Evolutionary conservation across 768 basidiomycete genomes (phyloP).

Genomic region (Lentinula sp.): DNA sequence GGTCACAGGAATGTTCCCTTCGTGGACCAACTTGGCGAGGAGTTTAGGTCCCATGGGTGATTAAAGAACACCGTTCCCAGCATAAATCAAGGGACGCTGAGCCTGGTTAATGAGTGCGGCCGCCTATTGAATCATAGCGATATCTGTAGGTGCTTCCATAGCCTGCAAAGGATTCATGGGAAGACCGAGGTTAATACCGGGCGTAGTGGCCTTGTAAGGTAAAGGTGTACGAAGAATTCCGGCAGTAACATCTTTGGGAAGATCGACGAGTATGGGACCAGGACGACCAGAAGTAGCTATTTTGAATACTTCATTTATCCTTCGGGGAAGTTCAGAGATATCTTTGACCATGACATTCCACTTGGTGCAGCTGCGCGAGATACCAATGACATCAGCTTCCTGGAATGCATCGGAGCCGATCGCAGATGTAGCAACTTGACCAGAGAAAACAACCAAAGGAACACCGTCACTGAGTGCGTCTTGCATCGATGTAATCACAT

Average conservation of each 20-base stretch:
- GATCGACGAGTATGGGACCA: conserved; percentile 95
- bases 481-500: conserved; percentile 97
- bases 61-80: conserved; percentile 85
- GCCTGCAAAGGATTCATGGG: conserved; percentile 68
- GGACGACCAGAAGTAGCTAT: conserved; percentile 97
- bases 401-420: conserved; percentile 99
- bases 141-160: conserved; percentile 53
- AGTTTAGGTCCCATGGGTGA: conserved; percentile 78
- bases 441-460: conserved; percentile 91
- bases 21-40: conserved; percentile 67
- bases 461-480: conserved; percentile 93
- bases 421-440: conserved; percentile 98
- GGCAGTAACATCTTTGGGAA: conserved; percentile 99
- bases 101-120: conserved; percentile 90
- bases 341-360: conserved; percentile 99
- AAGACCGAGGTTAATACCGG: conserved; percentile 67
- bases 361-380: conserved; percentile 95
- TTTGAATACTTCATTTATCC: conserved; percentile 99
- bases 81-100: conserved; percentile 87
- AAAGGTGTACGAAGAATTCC: conserved; percentile 81
- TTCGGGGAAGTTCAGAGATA: conserved; percentile 85
- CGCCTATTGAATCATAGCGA: conserved; percentile 68
- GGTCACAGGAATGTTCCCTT: conserved; percentile 94
- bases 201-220: conserved; percentile 81
- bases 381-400: conserved; percentile 95